Evolutionary conservation across 2,329 filamentous ascomycete species (phyloP).

Genomic region (Ascochyta lentis): DNA sequence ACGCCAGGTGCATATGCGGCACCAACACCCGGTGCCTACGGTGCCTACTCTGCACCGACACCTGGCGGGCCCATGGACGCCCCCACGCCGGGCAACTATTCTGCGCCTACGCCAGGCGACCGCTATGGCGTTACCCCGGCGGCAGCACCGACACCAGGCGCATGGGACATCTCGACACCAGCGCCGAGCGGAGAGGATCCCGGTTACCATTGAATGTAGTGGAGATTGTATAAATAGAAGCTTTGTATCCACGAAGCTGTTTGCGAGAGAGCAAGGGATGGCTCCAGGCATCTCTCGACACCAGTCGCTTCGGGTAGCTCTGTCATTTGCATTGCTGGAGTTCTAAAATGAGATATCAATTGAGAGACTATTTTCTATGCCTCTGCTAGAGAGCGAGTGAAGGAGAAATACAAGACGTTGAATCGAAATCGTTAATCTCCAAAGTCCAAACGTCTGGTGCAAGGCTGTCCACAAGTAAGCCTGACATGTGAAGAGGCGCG

Average conservation of each 20-base stretch:
- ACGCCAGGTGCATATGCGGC: constrained; percentile 48
- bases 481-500: constrained; percentile 19
- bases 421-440: too few relatives aligned
- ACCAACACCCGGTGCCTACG: constrained; percentile 44
- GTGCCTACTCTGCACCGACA: constrained; percentile 47
- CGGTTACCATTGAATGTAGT: constrained; percentile 28
- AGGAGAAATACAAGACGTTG: too few relatives aligned
- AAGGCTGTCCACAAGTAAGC: too few relatives aligned
- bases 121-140: constrained; percentile 55
- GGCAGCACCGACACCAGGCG: constrained; percentile 62
- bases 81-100: constrained; percentile 50
- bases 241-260: neutral
- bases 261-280: neutral
- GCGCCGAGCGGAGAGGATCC: constrained; percentile 37
- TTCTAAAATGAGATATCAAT: constrained; percentile 20
- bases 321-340: constrained; percentile 26
- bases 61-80: constrained; percentile 49
- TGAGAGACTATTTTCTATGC: neutral
- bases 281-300: neutral
- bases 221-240: constrained; percentile 14
- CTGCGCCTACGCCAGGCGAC: constrained; percentile 48
- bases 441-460: too few relatives aligned
- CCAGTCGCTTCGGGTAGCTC: neutral
- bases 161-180: constrained; percentile 59
- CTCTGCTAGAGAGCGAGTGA: too few relatives aligned